Evolutionary conservation across 225 moss, liverwort and hornwort species (phyloP).

Genomic region (Straminergon stramineum): DNA sequence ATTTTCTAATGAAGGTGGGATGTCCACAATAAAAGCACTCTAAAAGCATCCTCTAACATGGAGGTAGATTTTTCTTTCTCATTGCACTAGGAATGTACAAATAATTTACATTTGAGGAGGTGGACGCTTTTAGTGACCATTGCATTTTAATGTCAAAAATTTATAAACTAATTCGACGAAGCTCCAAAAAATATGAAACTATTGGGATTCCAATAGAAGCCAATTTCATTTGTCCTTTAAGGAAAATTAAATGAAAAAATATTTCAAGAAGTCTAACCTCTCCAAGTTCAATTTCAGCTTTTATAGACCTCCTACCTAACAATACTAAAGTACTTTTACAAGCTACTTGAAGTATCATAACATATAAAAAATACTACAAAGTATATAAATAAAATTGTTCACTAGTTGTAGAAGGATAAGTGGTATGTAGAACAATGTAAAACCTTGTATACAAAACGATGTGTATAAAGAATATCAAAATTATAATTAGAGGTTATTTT

Average conservation of each 20-base stretch:
- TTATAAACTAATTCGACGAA: neutral
- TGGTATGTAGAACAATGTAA: neutral
- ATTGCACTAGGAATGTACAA: neutral
- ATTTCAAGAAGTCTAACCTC: neutral
- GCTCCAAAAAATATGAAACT: neutral
- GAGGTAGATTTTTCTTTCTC: neutral
- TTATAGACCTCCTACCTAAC: too few species aligned
- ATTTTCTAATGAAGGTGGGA: too few species aligned
- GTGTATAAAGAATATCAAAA: neutral
- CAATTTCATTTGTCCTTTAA: neutral
- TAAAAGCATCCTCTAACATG: rapidly evolving
- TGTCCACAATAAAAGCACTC: too few species aligned
- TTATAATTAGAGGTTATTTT: too few species aligned
- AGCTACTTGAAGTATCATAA: too few species aligned
- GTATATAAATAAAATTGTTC: neutral
- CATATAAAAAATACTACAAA: neutral
- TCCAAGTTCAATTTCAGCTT: neutral
- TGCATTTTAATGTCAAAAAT: neutral
- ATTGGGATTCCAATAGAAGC: rapidly evolving
- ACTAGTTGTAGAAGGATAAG: neutral
- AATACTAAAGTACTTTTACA: neutral
- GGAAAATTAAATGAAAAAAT: neutral
- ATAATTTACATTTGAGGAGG: rapidly evolving
- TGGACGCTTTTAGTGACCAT: neutral
- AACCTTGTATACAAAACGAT: rapidly evolving